Percentiles rank a stretch among this genome's conserved stretches.
These are phyloP conservation scores for Trichoderma hamatum DNA, from an alignment of 2,329 filamentous ascomycete species.

Conservation along the genomic window DNA sequence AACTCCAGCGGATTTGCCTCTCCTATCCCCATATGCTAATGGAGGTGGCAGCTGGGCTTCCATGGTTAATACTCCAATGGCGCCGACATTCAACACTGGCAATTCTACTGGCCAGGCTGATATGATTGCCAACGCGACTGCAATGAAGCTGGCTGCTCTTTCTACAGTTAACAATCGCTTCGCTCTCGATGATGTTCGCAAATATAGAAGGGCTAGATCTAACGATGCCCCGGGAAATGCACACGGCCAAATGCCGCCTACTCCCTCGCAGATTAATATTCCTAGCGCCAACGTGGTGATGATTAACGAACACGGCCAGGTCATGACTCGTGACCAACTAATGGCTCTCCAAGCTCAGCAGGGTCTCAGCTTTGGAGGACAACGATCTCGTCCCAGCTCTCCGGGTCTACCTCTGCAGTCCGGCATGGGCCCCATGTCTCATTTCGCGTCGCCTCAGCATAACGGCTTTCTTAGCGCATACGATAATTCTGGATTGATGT, in stretches of 20 bases:
- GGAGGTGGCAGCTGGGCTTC: slow-evolving; percentile 93
- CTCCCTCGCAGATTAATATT: slow-evolving; percentile 65
- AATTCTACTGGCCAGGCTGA: slow-evolving; percentile 73
- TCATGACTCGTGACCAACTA: slow-evolving; percentile 83
- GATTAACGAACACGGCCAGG: slow-evolving; percentile 91
- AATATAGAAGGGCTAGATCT: slow-evolving; percentile 89
- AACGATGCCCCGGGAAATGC: slow-evolving; percentile 72
- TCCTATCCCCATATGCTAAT: slow-evolving; percentile 78
- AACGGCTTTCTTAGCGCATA: slow-evolving; percentile 94
- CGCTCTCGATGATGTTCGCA: slow-evolving; percentile 92
- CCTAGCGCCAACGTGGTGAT: slow-evolving; percentile 82
- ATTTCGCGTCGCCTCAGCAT: slow-evolving; percentile 85
- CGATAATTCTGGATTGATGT: slow-evolving; percentile 73
- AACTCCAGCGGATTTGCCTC: slow-evolving; percentile 69
- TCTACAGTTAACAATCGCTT: slow-evolving; percentile 99
- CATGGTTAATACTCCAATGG: slow-evolving; percentile 97
- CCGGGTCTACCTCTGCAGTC: slow-evolving; percentile 82
- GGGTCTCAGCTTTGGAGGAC: slow-evolving; percentile 62
- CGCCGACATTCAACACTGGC: slow-evolving; percentile 72
- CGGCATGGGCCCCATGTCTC: slow-evolving; percentile 63
- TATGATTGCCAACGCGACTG: slow-evolving; percentile 97
- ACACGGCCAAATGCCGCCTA: slow-evolving; percentile 69
- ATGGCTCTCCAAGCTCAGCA: slow-evolving; percentile 75
- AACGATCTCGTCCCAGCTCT: slow-evolving; percentile 85
- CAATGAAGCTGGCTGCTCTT: slow-evolving; percentile 96